Evolutionary conservation across 257 asterid species (phyloP).

Genomic region (Lantana camara): DNA sequence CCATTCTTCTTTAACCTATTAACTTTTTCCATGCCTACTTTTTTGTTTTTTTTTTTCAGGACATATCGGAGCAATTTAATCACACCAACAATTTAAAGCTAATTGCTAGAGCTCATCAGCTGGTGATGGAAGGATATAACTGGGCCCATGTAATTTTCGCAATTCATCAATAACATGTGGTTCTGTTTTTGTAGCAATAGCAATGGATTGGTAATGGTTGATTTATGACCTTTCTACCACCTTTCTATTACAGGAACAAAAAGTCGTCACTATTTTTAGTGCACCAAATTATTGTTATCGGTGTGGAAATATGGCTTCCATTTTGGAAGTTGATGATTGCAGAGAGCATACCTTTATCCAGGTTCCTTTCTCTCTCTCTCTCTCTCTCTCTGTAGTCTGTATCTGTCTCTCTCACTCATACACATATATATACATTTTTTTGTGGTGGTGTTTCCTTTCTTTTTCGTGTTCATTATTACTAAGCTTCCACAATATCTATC

Average conservation of each 20-base stretch:
- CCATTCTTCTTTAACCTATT: conserved; percentile 14
- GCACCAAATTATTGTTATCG: conserved; percentile 98
- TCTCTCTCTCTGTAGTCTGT: not conserved
- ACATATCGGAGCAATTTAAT: conserved; percentile 95
- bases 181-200: not conserved
- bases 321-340: conserved; percentile 93
- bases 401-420: too few relatives aligned
- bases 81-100: conserved; percentile 81
- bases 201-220: conserved; percentile 19
- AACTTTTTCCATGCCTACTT: conserved; percentile 12
- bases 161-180: not conserved
- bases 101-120: conserved; percentile 96
- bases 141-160: conserved; percentile 85
- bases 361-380: conserved; percentile 47
- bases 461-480: not conserved
- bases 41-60: conserved; percentile 47
- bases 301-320: conserved; percentile 97
- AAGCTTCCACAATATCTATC: not conserved
- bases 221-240: too few relatives aligned
- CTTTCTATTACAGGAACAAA: conserved; percentile 73
- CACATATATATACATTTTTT: not conserved
- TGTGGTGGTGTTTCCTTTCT: not conserved
- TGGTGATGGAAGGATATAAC: conserved; percentile 97
- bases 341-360: conserved; percentile 86
- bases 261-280: conserved; percentile 91